A percentile compares a stretch with the other conserved stretches of the same genome.
Evolutionary conservation across 2,329 filamentous ascomycete genomes (phyloP).

Genomic region (Beauveria sp.): DNA sequence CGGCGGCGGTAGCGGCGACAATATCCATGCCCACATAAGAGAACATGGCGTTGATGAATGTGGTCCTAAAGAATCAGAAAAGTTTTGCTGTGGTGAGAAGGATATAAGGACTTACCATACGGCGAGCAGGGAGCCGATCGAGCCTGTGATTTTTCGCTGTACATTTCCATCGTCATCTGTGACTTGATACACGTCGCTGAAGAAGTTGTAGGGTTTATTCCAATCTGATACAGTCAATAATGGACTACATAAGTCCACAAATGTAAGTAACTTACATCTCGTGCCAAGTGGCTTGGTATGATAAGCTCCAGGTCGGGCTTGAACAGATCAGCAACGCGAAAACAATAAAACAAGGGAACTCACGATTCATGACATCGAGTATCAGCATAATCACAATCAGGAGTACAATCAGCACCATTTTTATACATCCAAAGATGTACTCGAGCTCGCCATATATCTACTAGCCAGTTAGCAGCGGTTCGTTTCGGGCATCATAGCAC

Average conservation of each 20-base stretch:
- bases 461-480: background rate
- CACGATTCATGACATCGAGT: slow-evolving; percentile 28
- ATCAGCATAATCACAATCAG: slow-evolving; percentile 30
- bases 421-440: slow-evolving; percentile 30
- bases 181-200: slow-evolving; percentile 25
- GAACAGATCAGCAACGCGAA: background rate
- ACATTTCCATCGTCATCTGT: slow-evolving; percentile 18
- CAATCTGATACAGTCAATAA: background rate
- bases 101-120: slow-evolving; percentile 26
- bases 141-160: slow-evolving; percentile 20
- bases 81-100: too few species aligned
- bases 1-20: slow-evolving; percentile 29
- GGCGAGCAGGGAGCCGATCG: slow-evolving; percentile 28
- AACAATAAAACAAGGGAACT: slow-evolving; percentile 8
- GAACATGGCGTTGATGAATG: slow-evolving; percentile 29
- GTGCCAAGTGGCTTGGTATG: slow-evolving; percentile 27
- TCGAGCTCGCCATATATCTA: slow-evolving; percentile 28
- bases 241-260: background rate
- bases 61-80: slow-evolving; percentile 21
- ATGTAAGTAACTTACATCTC: slow-evolving; percentile 22
- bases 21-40: slow-evolving; percentile 33
- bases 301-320: slow-evolving; percentile 28
- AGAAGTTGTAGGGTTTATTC: slow-evolving; percentile 28
- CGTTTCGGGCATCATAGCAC: slow-evolving; percentile 11
- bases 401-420: slow-evolving; percentile 28